These are phyloP conservation scores for Acorus gramineus DNA, from an alignment of 106 monocot species.

Conservation along the genomic window DNA sequence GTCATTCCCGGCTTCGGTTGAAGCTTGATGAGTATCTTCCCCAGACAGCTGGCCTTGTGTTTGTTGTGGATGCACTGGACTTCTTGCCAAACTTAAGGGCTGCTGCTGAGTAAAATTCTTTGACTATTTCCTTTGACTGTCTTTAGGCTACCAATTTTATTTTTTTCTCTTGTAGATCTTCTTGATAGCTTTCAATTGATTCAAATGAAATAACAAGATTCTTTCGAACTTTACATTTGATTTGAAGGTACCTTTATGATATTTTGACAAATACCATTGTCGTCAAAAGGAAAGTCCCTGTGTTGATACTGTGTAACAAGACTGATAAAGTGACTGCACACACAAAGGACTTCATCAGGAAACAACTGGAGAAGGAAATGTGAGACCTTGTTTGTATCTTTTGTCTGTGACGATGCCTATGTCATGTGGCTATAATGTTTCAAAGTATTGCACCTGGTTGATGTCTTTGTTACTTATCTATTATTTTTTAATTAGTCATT, in stretches of 20 bases:
- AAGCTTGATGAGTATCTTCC: constrained; percentile 88
- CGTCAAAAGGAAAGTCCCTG: constrained; percentile 66
- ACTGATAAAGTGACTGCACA: constrained; percentile 93
- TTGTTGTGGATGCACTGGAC: constrained; percentile 93
- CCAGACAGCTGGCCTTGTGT: constrained; percentile 76
- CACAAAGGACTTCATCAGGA: constrained; percentile 92
- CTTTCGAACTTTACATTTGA: not conserved
- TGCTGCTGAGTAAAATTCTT: constrained; percentile 60
- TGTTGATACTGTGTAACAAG: constrained; percentile 88
- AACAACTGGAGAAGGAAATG: constrained; percentile 98
- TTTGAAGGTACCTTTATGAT: constrained; percentile 81
- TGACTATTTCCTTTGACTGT: not conserved
- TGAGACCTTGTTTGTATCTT: constrained; percentile 18
- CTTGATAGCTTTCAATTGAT: no score
- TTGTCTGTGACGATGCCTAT: not conserved
- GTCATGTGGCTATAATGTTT: not conserved
- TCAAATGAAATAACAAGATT: no score
- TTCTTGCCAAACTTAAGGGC: constrained; percentile 78
- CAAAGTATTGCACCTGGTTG: not conserved
- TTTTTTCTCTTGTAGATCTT: no score
- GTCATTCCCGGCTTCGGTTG: constrained; percentile 74
- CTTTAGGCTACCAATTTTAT: not conserved
- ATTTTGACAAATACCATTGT: constrained; percentile 72
- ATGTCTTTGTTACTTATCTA: not conserved
- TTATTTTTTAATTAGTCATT: not conserved